phyloP scores from a whole-genome alignment of 352 stramenopile genomes.

The Phytophthora pluvialis region DNA sequence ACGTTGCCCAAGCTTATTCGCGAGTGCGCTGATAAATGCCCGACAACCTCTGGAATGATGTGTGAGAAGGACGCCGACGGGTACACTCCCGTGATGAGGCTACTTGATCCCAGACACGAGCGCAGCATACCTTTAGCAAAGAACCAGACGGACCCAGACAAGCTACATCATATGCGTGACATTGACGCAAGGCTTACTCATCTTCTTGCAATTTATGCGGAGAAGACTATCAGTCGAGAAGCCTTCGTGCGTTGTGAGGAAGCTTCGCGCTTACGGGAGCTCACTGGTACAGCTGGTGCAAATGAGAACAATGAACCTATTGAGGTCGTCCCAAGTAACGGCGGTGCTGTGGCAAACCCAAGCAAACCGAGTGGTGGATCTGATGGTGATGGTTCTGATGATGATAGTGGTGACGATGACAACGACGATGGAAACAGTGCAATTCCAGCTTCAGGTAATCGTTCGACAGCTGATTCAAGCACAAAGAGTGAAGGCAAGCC shows the following conservation, averaged over 20 bases:
- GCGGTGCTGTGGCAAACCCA: not conserved
- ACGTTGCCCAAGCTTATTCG: slow-evolving; percentile 42
- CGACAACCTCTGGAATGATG: slow-evolving; percentile 43
- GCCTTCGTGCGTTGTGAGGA: slow-evolving; percentile 50
- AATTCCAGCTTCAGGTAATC: not conserved
- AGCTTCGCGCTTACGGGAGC: slow-evolving; percentile 13
- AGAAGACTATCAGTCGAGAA: slow-evolving; percentile 43
- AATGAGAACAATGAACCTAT: slow-evolving; percentile 10
- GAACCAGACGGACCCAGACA: slow-evolving; percentile 45
- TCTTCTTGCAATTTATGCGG: slow-evolving; percentile 58
- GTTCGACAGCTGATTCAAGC: not conserved
- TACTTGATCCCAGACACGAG: slow-evolving; percentile 44
- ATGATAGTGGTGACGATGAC: slow-evolving; percentile 18
- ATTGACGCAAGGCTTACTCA: slow-evolving; percentile 50
- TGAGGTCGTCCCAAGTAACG: not conserved
- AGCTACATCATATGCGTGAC: slow-evolving; percentile 40
- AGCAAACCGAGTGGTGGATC: slow-evolving; percentile 1
- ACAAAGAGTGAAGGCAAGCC: slow-evolving; percentile 5
- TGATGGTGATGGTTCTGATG: slow-evolving; percentile 11
- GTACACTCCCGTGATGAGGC: slow-evolving; percentile 56
- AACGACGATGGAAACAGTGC: slow-evolving; percentile 19
- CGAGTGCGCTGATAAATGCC: slow-evolving; percentile 43
- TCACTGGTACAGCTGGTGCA: slow-evolving; percentile 1
- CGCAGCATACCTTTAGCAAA: slow-evolving; percentile 14
- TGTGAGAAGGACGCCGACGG: slow-evolving; percentile 54